Conservation (phyloP, 768 basidiomycete genomes). For the Lactarius trivialis region DNA sequence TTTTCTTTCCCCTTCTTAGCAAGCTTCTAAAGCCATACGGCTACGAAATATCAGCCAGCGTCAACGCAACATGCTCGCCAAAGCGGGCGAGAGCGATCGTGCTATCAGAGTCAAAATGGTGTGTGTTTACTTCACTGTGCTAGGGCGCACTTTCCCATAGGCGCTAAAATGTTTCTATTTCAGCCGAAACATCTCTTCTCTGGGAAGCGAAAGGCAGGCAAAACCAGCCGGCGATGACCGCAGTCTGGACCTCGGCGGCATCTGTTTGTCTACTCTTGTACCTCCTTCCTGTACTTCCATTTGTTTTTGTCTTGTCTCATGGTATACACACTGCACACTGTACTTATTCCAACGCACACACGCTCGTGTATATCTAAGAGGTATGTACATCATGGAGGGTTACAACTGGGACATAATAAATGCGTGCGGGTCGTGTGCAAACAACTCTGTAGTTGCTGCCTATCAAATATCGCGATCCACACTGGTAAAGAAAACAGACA, state of each 20-base stretch:
- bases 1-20: conserved; percentile 36
- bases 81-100: conserved; percentile 87
- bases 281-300: neutral
- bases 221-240: conserved; percentile 66
- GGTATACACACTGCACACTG: neutral
- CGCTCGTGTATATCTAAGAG: conserved; percentile 6
- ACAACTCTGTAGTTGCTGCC: neutral
- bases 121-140: conserved; percentile 24
- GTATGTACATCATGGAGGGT: conserved; percentile 4
- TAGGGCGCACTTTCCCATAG: neutral
- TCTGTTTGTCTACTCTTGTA: neutral
- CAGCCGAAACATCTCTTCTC: conserved; percentile 85
- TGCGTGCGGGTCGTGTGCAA: neutral
- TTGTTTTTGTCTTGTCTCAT: neutral
- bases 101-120: conserved; percentile 81
- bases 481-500: neutral
- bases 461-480: neutral
- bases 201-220: conserved; percentile 80
- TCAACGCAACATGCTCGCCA: conserved; percentile 79
- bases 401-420: neutral
- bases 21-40: conserved; percentile 72
- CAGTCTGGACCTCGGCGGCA: neutral
- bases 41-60: conserved; percentile 85
- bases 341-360: neutral
- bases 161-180: conserved; percentile 9